phyloP scores from a whole-genome alignment of 1,284 basidiomycete genomes.

The Pseudozyma hubeiensis region DNA sequence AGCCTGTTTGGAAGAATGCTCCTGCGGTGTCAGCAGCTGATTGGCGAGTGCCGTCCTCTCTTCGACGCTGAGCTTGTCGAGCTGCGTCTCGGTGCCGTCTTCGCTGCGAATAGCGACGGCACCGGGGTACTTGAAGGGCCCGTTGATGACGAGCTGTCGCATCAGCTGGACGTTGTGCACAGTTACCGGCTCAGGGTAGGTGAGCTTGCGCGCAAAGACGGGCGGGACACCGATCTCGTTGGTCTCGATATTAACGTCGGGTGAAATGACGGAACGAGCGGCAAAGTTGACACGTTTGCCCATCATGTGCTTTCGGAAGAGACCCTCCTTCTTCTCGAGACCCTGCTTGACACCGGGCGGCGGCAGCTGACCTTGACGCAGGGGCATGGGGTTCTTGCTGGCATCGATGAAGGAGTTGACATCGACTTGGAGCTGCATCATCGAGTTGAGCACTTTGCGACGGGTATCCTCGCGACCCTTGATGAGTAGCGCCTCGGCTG shows the following conservation, averaged over 20 bases:
- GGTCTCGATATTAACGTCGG: slow-evolving; percentile 98
- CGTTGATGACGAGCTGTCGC: slow-evolving; percentile 90
- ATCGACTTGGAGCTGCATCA: slow-evolving; percentile 91
- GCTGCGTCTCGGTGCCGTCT: slow-evolving; percentile 74
- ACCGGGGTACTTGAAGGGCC: slow-evolving; percentile 89
- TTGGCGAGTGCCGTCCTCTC: slow-evolving; percentile 97
- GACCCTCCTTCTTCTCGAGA: slow-evolving; percentile 97
- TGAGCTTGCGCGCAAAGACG: slow-evolving; percentile 95
- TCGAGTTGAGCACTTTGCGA: slow-evolving; percentile 79
- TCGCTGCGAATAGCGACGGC: slow-evolving; percentile 95
- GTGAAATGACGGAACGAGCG: slow-evolving; percentile 98
- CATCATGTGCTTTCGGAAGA: slow-evolving; percentile 99
- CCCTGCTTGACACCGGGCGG: slow-evolving; percentile 95
- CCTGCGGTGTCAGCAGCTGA: slow-evolving; percentile 91
- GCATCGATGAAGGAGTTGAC: slow-evolving; percentile 99
- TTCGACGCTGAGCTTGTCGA: slow-evolving; percentile 81
- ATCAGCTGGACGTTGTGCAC: slow-evolving; percentile 88
- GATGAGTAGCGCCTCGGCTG: slow-evolving; percentile 50
- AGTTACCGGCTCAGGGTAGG: slow-evolving; percentile 97
- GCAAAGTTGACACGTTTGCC: slow-evolving; percentile 99
- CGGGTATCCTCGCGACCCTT: slow-evolving; percentile 73
- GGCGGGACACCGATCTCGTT: slow-evolving; percentile 99
- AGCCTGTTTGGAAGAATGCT: slow-evolving; percentile 71
- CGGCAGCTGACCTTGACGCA: slow-evolving; percentile 89
- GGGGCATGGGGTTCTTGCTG: slow-evolving; percentile 88